Percentiles rank a stretch among this genome's conserved stretches.
Evolutionary conservation across 2,329 filamentous ascomycete genomes (phyloP).

Genomic region (Diaporthe sp.): DNA sequence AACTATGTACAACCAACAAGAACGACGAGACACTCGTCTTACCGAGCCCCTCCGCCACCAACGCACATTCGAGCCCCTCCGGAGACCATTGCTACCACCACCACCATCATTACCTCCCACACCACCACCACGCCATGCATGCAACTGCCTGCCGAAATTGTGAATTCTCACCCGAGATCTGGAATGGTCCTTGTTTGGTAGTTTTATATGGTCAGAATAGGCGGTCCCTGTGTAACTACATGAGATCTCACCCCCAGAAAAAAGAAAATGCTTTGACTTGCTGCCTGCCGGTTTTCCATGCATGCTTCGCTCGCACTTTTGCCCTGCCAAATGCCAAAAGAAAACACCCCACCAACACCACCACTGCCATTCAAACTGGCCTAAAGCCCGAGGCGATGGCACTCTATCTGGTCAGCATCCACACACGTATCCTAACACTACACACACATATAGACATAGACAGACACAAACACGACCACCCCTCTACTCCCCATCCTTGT

Average conservation of each 20-base stretch:
- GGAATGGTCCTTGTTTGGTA: conserved; percentile 5
- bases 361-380: background rate
- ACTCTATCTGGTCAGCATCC: background rate
- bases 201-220: conserved; percentile 4
- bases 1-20: conserved; percentile 33
- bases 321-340: conserved; percentile 5
- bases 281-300: conserved; percentile 27
- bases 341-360: conserved; percentile 5
- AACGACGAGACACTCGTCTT: conserved; percentile 11
- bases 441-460: background rate
- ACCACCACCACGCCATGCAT: background rate
- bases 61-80: background rate
- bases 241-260: background rate
- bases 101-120: background rate
- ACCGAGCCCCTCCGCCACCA: conserved; percentile 1
- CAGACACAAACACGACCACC: background rate
- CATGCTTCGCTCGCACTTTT: conserved; percentile 28
- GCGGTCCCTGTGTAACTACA: background rate
- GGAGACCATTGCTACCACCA: background rate
- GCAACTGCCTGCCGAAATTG: conserved; percentile 17
- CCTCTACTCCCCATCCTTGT: conserved; percentile 52
- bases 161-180: conserved; percentile 17
- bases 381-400: background rate
- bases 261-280: conserved; percentile 12
- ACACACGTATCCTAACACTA: background rate